Evolutionary conservation across 2,329 filamentous ascomycete species (phyloP).

Genomic region (Aspergillus japonicus): DNA sequence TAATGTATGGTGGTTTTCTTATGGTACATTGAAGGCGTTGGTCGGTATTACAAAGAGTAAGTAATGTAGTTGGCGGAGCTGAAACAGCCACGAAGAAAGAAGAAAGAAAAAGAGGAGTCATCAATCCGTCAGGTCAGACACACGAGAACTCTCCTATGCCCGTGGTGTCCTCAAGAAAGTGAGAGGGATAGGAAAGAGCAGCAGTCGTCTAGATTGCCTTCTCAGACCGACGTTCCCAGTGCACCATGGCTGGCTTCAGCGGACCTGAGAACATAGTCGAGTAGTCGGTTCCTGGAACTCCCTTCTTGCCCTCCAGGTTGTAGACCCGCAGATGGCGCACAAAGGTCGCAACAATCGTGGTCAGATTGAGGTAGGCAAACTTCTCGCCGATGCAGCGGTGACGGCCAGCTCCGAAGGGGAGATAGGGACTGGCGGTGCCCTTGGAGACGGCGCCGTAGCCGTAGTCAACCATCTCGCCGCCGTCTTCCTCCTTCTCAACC

Average conservation of each 20-base stretch:
- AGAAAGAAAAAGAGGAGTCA: neutral
- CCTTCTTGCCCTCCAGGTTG: slow-evolving; percentile 55
- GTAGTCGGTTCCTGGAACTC: slow-evolving; percentile 66
- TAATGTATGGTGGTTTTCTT: no score
- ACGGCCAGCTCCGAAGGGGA: slow-evolving; percentile 71
- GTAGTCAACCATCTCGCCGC: slow-evolving; percentile 60
- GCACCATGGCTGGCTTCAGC: slow-evolving; percentile 19
- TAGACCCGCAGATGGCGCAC: slow-evolving; percentile 61
- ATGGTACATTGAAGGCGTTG: neutral
- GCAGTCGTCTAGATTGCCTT: slow-evolving; percentile 2
- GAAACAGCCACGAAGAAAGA: neutral
- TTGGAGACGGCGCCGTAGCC: slow-evolving; percentile 62
- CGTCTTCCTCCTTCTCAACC: slow-evolving; percentile 39
- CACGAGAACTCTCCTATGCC: neutral
- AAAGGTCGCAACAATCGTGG: slow-evolving; percentile 62
- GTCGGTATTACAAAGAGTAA: neutral
- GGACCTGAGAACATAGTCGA: slow-evolving; percentile 32
- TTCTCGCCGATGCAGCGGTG: slow-evolving; percentile 76
- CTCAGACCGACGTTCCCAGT: slow-evolving; percentile 19
- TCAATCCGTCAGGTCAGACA: neutral
- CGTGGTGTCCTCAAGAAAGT: neutral
- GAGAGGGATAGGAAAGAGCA: neutral
- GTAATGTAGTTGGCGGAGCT: no score
- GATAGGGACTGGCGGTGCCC: slow-evolving; percentile 61
- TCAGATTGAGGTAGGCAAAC: slow-evolving; percentile 69